Conservation (phyloP, 192 early-diverging fungal species). For the Entomortierella beljakovae region DNA sequence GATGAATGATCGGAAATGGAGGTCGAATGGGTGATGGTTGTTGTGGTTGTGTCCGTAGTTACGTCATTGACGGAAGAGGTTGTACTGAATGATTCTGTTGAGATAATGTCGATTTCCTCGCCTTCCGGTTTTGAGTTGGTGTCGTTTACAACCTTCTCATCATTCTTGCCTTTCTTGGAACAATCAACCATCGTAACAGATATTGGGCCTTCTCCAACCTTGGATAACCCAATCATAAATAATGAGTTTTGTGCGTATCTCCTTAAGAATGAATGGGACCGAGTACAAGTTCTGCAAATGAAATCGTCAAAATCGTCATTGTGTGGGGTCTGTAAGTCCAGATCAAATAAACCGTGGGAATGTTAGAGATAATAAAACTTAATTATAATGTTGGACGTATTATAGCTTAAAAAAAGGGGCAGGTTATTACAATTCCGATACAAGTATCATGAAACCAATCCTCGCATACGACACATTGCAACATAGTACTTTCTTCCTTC, state of each 20-base stretch:
- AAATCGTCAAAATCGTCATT: constrained; percentile 71
- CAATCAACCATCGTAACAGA: constrained; percentile 38
- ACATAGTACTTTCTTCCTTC: constrained; percentile 81
- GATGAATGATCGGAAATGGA: not conserved
- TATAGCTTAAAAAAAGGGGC: too few species aligned
- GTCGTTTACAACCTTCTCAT: not conserved
- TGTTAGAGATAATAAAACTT: not conserved
- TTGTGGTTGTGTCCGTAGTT: constrained; percentile 3
- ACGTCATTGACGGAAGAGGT: not conserved
- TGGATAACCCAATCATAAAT: constrained; percentile 50
- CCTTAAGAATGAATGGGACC: constrained; percentile 55
- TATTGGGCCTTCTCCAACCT: constrained; percentile 29
- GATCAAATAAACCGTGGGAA: not conserved
- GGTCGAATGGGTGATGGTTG: not conserved
- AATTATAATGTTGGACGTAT: not conserved
- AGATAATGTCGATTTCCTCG: constrained; percentile 15
- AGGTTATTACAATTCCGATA: constrained; percentile 63
- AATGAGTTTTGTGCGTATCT: constrained; percentile 26
- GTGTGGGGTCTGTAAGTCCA: constrained; percentile 59
- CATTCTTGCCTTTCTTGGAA: constrained; percentile 20
- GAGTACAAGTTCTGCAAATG: constrained; percentile 75
- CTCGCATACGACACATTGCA: constrained; percentile 88
- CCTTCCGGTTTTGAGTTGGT: not conserved
- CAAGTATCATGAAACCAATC: constrained; percentile 87
- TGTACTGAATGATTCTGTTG: not conserved